Evolutionary conservation across 2,329 filamentous ascomycete genomes (phyloP).

Genomic region (Cladosporium phlei): DNA sequence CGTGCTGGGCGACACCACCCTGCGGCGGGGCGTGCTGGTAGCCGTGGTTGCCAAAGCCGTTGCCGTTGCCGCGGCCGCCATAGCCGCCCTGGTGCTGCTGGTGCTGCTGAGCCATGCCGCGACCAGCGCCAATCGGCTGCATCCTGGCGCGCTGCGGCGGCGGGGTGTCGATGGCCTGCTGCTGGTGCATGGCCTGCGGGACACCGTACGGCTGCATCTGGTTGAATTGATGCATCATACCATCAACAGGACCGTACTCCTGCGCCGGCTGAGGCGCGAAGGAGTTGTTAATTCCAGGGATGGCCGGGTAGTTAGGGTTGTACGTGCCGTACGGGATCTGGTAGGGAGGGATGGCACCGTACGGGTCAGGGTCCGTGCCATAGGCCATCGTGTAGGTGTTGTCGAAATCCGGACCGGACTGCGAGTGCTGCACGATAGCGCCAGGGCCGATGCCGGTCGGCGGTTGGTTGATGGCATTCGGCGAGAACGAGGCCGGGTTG

Average conservation of each 20-base stretch:
- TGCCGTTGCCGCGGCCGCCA: neutral
- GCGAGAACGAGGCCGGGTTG: constrained; percentile 83
- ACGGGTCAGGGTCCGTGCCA: constrained; percentile 29
- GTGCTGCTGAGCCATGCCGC: neutral
- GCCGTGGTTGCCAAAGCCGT: too few species aligned
- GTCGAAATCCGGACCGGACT: constrained; percentile 18
- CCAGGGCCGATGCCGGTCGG: constrained; percentile 35
- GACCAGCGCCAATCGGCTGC: constrained; percentile 8
- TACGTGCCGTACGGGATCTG: constrained; percentile 30
- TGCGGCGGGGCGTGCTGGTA: constrained; percentile 1
- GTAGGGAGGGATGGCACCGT: constrained; percentile 32
- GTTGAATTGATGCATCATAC: constrained; percentile 3
- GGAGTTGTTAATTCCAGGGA: constrained; percentile 30
- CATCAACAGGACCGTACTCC: neutral
- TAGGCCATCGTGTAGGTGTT: constrained; percentile 31
- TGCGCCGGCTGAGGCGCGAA: constrained; percentile 19
- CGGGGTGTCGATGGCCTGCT: too few species aligned
- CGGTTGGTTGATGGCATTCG: constrained; percentile 31
- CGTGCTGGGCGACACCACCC: constrained; percentile 4
- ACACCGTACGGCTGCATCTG: constrained; percentile 2
- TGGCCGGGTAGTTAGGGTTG: constrained; percentile 30
- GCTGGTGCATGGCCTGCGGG: neutral
- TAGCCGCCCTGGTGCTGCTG: neutral
- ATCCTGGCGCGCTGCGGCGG: neutral
- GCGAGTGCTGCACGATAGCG: constrained; percentile 23